phyloP scores from a whole-genome alignment of 2,329 filamentous ascomycete genomes.

The Penicillium corylophilum region DNA sequence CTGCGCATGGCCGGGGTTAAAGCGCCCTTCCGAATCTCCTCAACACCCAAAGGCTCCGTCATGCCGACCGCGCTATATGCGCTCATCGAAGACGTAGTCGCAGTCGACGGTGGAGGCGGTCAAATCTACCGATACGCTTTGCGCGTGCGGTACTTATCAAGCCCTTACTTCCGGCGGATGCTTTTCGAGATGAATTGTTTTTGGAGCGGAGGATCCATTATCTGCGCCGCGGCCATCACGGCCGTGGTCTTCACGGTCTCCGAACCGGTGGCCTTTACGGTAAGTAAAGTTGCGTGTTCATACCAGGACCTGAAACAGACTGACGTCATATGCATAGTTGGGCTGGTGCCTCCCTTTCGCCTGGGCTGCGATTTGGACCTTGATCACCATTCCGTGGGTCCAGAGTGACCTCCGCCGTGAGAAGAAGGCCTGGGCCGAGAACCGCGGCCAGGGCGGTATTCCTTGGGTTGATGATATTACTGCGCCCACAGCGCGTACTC shows the following conservation, averaged over 20 bases:
- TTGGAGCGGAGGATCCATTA: constrained; percentile 55
- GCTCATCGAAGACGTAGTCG: constrained; percentile 66
- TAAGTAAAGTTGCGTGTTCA: constrained; percentile 22
- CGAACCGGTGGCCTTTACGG: constrained; percentile 50
- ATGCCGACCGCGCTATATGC: constrained; percentile 64
- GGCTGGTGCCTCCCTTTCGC: constrained; percentile 46
- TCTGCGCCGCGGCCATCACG: constrained; percentile 49
- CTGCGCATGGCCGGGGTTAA: constrained; percentile 43
- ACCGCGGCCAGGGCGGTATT: constrained; percentile 34
- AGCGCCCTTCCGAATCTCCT: constrained; percentile 64
- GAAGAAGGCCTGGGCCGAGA: constrained; percentile 42
- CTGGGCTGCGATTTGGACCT: constrained; percentile 44
- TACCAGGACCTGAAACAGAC: neutral
- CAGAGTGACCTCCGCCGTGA: constrained; percentile 47
- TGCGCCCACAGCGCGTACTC: constrained; percentile 37
- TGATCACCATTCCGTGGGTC: constrained; percentile 49
- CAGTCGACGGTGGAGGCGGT: constrained; percentile 64
- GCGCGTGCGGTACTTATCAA: constrained; percentile 54
- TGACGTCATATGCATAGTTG: constrained; percentile 27
- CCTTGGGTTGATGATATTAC: constrained; percentile 40
- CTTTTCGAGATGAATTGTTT: constrained; percentile 57
- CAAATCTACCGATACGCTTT: constrained; percentile 54
- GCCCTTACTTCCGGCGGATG: constrained; percentile 55
- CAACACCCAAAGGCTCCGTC: constrained; percentile 58
- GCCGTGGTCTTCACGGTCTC: constrained; percentile 51